Conservation (phyloP, 257 asterid genomes). For the Lithospermum erythrorhizon region DNA sequence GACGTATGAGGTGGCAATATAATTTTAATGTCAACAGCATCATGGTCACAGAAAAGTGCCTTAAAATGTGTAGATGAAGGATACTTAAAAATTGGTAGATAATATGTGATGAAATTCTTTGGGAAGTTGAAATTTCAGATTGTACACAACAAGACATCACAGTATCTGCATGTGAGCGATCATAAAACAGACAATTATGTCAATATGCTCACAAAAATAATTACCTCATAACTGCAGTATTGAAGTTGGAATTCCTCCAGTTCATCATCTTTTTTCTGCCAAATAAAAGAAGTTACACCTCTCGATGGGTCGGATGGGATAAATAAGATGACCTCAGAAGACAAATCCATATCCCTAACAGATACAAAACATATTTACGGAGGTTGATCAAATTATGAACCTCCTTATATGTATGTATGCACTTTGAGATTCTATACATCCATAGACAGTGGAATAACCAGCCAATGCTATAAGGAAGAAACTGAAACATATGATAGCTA, state of each 20-base stretch:
- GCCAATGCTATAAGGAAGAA: background rate
- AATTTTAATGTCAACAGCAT: background rate
- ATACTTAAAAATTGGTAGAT: no score
- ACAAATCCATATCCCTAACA: background rate
- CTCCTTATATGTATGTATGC: background rate
- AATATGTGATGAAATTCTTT: background rate
- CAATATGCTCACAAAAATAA: background rate
- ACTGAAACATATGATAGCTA: background rate
- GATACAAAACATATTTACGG: background rate
- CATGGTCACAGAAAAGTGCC: background rate
- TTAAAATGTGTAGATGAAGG: background rate
- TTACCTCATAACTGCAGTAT: conserved; percentile 87
- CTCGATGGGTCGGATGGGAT: background rate
- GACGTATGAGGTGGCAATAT: background rate
- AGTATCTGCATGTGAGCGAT: background rate
- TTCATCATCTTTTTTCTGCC: conserved; percentile 67
- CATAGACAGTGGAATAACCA: background rate
- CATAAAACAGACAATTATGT: background rate
- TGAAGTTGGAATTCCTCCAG: conserved; percentile 46
- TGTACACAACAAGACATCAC: background rate
- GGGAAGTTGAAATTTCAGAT: no score
- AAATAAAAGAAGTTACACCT: conserved; percentile 15
- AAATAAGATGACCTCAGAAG: background rate
- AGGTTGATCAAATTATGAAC: background rate
- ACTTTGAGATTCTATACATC: background rate